phyloP scores from a whole-genome alignment of 768 basidiomycete genomes.

The Mycena chlorophos region DNA sequence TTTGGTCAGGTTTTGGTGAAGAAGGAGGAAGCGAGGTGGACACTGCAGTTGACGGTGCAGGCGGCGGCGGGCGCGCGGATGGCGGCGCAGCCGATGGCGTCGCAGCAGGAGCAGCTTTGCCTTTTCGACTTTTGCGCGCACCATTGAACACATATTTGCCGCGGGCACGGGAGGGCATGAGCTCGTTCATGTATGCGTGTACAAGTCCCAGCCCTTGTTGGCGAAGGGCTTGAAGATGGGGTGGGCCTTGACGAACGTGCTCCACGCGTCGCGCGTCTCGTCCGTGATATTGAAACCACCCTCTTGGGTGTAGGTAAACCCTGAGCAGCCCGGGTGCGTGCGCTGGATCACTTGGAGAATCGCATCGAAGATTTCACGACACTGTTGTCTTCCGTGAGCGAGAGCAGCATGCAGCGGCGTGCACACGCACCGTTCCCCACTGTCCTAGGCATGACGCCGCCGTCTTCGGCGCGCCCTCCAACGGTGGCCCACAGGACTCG shows the following conservation, averaged over 20 bases:
- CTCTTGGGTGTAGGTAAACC: slow-evolving; percentile 9
- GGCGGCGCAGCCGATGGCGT: not conserved
- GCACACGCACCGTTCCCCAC: no score
- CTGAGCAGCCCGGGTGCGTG: slow-evolving; percentile 2
- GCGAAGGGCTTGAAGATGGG: slow-evolving; percentile 12
- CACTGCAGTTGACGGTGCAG: no score
- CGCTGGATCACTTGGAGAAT: slow-evolving; percentile 7
- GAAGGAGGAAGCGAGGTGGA: no score
- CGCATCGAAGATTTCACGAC: not conserved
- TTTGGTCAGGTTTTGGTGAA: no score
- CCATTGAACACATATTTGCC: slow-evolving; percentile 8
- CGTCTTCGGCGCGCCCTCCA: not conserved
- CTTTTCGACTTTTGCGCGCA: not conserved
- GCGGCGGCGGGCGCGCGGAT: not conserved
- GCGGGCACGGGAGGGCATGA: not conserved
- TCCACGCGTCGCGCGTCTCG: slow-evolving; percentile 10
- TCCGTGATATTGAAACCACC: slow-evolving; percentile 11
- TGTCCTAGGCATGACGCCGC: no score
- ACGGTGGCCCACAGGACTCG: not conserved
- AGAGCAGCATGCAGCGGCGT: no score
- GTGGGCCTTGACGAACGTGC: slow-evolving; percentile 3
- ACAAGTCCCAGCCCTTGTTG: slow-evolving; percentile 4
- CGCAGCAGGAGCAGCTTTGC: not conserved
- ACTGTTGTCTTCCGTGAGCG: no score
- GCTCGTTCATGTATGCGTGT: not conserved